Evolutionary conservation across 2,329 filamentous ascomycete species (phyloP).

Genomic region (Dactylonectria estremocensis): DNA sequence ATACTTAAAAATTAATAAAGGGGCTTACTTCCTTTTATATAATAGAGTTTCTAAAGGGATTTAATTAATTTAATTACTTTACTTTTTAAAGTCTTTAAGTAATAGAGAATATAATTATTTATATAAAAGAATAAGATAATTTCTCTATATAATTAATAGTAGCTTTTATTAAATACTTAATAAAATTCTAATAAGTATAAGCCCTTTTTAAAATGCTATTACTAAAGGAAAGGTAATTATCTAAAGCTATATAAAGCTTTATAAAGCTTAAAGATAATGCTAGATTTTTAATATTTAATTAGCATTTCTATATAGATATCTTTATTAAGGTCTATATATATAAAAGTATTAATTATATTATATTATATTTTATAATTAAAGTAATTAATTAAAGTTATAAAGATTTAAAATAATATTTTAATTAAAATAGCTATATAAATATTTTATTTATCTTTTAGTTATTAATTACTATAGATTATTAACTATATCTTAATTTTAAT

Average conservation of each 20-base stretch:
- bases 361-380: not conserved
- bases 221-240: not conserved
- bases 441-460: too few species aligned
- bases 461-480: too few species aligned
- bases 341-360: not conserved
- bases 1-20: too few species aligned
- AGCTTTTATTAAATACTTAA: not conserved
- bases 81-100: not conserved
- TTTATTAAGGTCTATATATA: too few species aligned
- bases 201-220: not conserved
- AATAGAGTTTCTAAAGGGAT: not conserved
- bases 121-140: slow-evolving; percentile 2
- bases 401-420: too few species aligned
- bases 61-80: not conserved
- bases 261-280: not conserved
- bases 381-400: too few species aligned
- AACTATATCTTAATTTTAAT: too few species aligned
- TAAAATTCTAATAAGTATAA: not conserved
- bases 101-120: not conserved
- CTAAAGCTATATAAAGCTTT: slow-evolving; percentile 3
- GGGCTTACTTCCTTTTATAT: not conserved
- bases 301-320: not conserved
- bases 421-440: too few species aligned
- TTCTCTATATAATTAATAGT: not conserved
- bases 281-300: too few species aligned